Evolutionary conservation across 2,329 filamentous ascomycete species (phyloP), one percentile per base, ranked within the genome.

Genomic region (Hysterium pulicare): DNA sequence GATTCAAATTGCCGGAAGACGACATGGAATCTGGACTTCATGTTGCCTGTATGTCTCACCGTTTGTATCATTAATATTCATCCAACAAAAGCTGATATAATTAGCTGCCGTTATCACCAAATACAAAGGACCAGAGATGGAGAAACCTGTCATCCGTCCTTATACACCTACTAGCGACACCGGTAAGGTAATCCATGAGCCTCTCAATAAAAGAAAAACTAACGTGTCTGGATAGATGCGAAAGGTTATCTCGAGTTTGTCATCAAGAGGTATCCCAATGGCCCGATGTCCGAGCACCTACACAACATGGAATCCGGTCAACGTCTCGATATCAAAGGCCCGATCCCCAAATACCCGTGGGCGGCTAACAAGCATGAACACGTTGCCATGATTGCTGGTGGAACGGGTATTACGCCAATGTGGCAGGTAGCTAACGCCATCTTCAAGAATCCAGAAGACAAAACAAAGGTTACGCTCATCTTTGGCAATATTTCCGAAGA

Each of bases 341-440:
- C 93, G 2, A 82, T 98, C 30, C 87, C 89, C 59, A 98, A 98
- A 73, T 97, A 96, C 71, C 71, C 81, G 23, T 97, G 90, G 90
- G 65, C 81, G 40, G 63, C 84, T 55, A 97, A 97, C 80, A 96
- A 95, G 81, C 90, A 96, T 48, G 37, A 39, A 20, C 24, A 30
- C 11, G 26, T 94, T 58, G 84, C 81, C 30, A 76, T 91, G 53
- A 80, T 98, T 50, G 89, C 91, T n/a, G 93, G 93, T 58, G 93
- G 93, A 52, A 96, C 93, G 6, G 93, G 93, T 48, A 95, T 98
- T 69, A 93, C 93, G 9, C 93, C 93, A 55, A 96, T 97, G 91
- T 97, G 87, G 78, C 93, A 98, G 77, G 83, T 98, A 34, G 77
- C 82, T 52, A 88, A 88, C 49, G 79, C 84, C 63, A 95, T 98